Evolutionary conservation across 2,329 filamentous ascomycete species (phyloP).

Genomic region (Alternaria viburni): DNA sequence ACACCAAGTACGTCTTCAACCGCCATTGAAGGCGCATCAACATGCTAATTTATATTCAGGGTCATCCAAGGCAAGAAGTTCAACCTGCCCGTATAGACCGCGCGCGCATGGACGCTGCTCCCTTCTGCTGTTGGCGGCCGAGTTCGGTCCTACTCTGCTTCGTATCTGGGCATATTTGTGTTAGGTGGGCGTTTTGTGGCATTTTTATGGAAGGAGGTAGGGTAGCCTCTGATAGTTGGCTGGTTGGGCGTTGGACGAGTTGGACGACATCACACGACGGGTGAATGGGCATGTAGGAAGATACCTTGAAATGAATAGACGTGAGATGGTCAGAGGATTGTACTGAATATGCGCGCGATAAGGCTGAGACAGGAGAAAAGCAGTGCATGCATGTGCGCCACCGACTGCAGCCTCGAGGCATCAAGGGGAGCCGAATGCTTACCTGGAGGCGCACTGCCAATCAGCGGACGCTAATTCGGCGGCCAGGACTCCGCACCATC

Average conservation of each 20-base stretch:
- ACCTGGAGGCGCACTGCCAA: not conserved
- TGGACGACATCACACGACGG: not conserved
- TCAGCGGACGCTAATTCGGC: conserved; percentile 3
- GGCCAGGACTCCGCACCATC: conserved; percentile 13
- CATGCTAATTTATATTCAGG: conserved; percentile 34
- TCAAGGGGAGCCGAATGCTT: not conserved
- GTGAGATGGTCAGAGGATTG: not conserved
- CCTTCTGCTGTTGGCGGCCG: conserved; percentile 9
- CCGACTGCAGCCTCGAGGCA: not conserved
- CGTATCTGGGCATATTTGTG: conserved; percentile 6
- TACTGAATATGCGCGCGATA: not conserved
- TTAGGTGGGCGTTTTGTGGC: conserved; percentile 10
- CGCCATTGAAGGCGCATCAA: not conserved
- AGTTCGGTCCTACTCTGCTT: conserved; percentile 6
- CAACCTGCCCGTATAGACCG: conserved; percentile 57
- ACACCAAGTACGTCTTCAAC: conserved; percentile 73
- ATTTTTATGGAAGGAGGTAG: not conserved
- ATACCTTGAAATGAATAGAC: not conserved
- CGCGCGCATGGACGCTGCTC: not conserved
- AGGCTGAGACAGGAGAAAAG: conserved; percentile 9
- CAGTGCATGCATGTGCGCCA: conserved; percentile 6
- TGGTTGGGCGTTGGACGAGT: not conserved
- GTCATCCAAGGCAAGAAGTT: conserved; percentile 62
- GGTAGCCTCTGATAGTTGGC: not conserved
- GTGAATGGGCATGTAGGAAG: not conserved